Base-by-base conservation (phyloP, 768 basidiomycete genomes). In the Phlebiopsis flavidoalba region DNA sequence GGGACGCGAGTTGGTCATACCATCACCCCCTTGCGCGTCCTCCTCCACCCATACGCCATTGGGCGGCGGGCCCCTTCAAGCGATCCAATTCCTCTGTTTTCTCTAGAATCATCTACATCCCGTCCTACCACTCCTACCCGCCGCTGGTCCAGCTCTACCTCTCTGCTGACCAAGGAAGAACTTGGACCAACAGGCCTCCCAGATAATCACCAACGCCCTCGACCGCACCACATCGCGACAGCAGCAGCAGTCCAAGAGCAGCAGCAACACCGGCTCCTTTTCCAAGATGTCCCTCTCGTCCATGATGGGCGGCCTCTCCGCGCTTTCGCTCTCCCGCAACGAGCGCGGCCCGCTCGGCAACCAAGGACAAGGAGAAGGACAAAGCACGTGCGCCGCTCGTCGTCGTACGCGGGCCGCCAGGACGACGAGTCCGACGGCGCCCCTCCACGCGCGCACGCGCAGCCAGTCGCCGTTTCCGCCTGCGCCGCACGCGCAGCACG, bases 401-500 rank as follows among this genome's bases (percentile, higher is more conserved):
- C 73, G 49, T 80, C 81, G 21, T 63, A 71, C 45, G 64, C 66
- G 21, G 80, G 82, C n/a, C 79, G 80, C 54, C 82, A 80, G 53
- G 60, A 61, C 48, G 67, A 66, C 46, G 64, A 66, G n/a, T 62
- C 65, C 36, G 66, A 74, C 48, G 58, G 70, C 33, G 64, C 73
- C 52, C 72, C 73, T 4, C 77, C 79, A 11, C 88, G 89, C 60
- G 80, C 88, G 14, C 85, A 92, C 40, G 26, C 85, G 92, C 43
- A 88, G 90, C 50, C 79, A 86, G 66, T 92, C 93, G 1, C 91
- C 95, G 46, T 96, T n/a, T 97, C 71, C 77, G 77, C 47, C 82
- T 92, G 59, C 80, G 91, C 47, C 80, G 89, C 36, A 81, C 85
- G 59, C 82, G 89, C n/a, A n/a, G n/a, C 62, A 75, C 81, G 8